Conservation (phyloP, 345 rosid species). For the Alliaria petiolata region DNA sequence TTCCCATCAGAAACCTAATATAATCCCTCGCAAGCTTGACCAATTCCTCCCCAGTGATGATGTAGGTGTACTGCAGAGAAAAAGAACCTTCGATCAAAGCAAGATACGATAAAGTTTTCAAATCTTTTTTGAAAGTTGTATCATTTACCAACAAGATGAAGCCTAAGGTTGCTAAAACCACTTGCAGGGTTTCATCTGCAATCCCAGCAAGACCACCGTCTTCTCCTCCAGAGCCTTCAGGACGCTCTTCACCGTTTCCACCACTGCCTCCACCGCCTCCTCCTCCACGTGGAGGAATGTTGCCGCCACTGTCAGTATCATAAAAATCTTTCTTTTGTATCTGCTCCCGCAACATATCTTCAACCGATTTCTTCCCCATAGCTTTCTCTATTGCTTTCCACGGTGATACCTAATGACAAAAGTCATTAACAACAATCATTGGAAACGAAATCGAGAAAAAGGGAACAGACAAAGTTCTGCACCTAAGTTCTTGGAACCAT, state of each 20-base stretch:
- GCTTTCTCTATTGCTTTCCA: conserved; percentile 54
- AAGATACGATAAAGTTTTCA: neutral
- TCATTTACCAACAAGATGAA: conserved; percentile 54
- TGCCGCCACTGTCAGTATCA: conserved; percentile 46
- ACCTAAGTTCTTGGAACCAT: neutral
- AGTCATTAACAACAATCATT: neutral
- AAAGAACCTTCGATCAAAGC: neutral
- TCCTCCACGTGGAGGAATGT: conserved; percentile 45
- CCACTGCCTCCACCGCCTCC: conserved; percentile 39
- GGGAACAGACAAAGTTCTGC: too few species aligned
- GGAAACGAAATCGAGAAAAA: neutral
- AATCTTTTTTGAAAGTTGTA: neutral
- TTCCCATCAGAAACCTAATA: conserved; percentile 49
- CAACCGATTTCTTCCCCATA: conserved; percentile 42
- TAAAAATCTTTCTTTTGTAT: conserved; percentile 50
- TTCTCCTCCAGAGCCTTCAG: conserved; percentile 40
- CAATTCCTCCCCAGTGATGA: conserved; percentile 67
- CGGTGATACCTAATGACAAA: conserved; percentile 42
- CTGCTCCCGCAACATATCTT: conserved; percentile 60
- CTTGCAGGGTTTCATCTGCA: conserved; percentile 59
- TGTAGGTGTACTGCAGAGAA: conserved; percentile 54
- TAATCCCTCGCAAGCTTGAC: conserved; percentile 62
- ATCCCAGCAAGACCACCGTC: conserved; percentile 50
- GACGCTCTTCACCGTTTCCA: conserved; percentile 34
- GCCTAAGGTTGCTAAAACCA: conserved; percentile 57